These are phyloP conservation scores for Penicillium glabrum DNA, from an alignment of 2,329 filamentous ascomycete species.

Conservation along the genomic window DNA sequence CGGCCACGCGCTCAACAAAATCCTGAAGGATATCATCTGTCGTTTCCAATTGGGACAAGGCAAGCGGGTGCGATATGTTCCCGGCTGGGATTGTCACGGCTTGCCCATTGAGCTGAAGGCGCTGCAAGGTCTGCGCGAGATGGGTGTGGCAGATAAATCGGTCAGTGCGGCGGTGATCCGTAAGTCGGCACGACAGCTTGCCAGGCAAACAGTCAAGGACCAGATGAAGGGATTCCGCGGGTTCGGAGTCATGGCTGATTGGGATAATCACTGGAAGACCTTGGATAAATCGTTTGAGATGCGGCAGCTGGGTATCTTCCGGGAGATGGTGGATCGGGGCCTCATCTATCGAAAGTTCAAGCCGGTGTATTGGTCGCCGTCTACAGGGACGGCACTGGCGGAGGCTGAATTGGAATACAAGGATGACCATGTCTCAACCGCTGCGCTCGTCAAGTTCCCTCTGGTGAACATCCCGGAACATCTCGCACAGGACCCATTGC, in stretches of 20 bases:
- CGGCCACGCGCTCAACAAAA: slow-evolving; percentile 94
- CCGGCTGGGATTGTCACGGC: slow-evolving; percentile 98
- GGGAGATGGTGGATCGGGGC: slow-evolving; percentile 61
- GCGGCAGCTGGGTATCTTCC: slow-evolving; percentile 60
- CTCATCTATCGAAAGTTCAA: slow-evolving; percentile 63
- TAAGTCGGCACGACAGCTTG: slow-evolving; percentile 55
- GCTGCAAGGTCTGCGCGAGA: slow-evolving; percentile 59
- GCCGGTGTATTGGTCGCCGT: slow-evolving; percentile 67
- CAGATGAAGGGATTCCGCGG: slow-evolving; percentile 61
- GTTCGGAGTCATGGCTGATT: slow-evolving; percentile 66
- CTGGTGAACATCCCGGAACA: slow-evolving; percentile 52
- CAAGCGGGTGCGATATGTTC: slow-evolving; percentile 74
- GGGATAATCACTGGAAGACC: slow-evolving; percentile 62
- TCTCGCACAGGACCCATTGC: slow-evolving; percentile 40
- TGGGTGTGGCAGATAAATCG: slow-evolving; percentile 23
- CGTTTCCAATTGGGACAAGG: slow-evolving; percentile 78
- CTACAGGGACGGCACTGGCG: slow-evolving; percentile 62
- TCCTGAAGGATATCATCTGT: slow-evolving; percentile 91
- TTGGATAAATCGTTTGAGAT: slow-evolving; percentile 64
- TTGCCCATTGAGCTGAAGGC: slow-evolving; percentile 97
- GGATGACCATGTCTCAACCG: slow-evolving; percentile 59
- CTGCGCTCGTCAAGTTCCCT: slow-evolving; percentile 73
- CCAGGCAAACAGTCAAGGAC: slow-evolving; percentile 55
- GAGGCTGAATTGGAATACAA: slow-evolving; percentile 67
- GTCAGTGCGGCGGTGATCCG: slow-evolving; percentile 51